Base-by-base conservation (phyloP, 495 filamentous ascomycete genomes). In the Xylaria scruposa region DNA sequence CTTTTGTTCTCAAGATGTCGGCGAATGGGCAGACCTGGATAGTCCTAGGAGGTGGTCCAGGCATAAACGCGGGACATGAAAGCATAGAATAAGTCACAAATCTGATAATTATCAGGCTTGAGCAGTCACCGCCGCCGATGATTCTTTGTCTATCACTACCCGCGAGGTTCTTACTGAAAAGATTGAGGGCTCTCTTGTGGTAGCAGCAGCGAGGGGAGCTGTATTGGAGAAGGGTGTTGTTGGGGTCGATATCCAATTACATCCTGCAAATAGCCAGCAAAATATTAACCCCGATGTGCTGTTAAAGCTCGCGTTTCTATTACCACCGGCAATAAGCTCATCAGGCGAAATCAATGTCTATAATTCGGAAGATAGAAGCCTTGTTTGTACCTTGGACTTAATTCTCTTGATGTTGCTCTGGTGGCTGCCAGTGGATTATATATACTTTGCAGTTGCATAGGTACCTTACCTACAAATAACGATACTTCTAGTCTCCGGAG, bases 221-320 rank as follows among this genome's bases (percentile, higher is more conserved):
- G 12, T 19, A 24, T 29, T 29, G 21, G 40, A 29, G 51, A 68
- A 24, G 5, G 17, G 13, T 53, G 15, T 40, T 38, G 26, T 19
- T n/a, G 54, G 40, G 42, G 31, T 7, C 5, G 40, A 60, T 6
- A n/a, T 60, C 33, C 67, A 69, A 36, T 29, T 69, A 5, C 61
- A 60, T 49, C 70, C 72, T 15, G 26, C 49, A n/a, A 72, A 72
- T 26, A 56, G 69, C 49, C 56, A 71, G 47, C 66, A 40, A n/a
- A 29, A 38, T 21, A 68, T 74, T 58, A 74, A 72, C 64, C 58
- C 70, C 21, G 72, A 74, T 26, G 61, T 58, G 4, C 64, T 72
- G n/a, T 46, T 74, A n/a, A 62, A 54, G 15, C 53, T 74, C 46
- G 72, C 62, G 7, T 72, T 74, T 33, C 31, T 58, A 24, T 74